Evolutionary conservation across 2,329 filamentous ascomycete species (phyloP), one percentile per base, ranked within the genome.

Genomic region (Phialemoniopsis sp.): DNA sequence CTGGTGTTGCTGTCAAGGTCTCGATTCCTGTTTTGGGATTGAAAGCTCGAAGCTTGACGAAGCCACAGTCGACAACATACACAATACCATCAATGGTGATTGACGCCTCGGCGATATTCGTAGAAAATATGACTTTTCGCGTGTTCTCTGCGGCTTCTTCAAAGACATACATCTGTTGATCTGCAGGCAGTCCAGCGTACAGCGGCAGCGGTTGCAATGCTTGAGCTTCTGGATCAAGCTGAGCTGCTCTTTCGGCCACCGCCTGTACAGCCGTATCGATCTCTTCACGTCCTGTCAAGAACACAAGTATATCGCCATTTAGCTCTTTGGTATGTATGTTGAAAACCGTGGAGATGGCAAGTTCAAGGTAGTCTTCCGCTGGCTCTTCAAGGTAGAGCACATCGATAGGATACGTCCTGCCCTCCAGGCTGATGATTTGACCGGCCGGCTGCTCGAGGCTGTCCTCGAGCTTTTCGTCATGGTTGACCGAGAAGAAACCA

Each of bases 81-180:
- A 89, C 82, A 44, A 97, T 90, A 3, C 89, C 89, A 38, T 93
- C 84, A 40, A 97, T 94, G 13, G 93, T 97, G 32, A 98, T 85
- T 2, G 89, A 95, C 5, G 93, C 91, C 67, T 98, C 93, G 12
- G 93, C 89, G 47, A 97, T 96, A 57, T 97, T 97, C 42, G 93
- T 97, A 4, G 88, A 85, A 48, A 96, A 83, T 29, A 98, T 87
- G 30, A 96, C 86, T 57, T 97, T 97, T 32, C 93, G 78, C 2
- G 83, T 90, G 43, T 90, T 84, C 44, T 87, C 82, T 0, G 87
- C 81, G 3, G 89, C 70, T 39, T 85, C 81, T 52, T 95, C 89
- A 57, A 97, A 97, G 31, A 97, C 85, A 48, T 90, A 90, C 80
- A 95, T 91, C 57, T 97, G 93, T 54, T 96, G 83, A 47, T 96